Evolutionary conservation across 208 protist genomes (phyloP).

Genomic region (Trypanosoma brucei): DNA sequence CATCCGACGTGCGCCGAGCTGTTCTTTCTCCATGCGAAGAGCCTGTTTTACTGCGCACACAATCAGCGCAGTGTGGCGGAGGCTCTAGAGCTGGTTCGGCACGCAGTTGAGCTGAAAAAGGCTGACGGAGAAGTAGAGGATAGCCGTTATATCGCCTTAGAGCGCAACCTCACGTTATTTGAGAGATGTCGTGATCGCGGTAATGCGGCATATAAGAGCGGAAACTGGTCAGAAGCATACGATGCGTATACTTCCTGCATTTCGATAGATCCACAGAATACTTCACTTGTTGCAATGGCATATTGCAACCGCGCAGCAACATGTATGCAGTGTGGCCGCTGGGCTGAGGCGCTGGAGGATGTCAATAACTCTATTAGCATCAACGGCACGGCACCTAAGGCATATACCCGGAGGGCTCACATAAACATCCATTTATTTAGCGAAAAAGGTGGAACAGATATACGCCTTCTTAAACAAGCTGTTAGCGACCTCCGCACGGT

Average conservation of each 20-base stretch:
- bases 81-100: conserved; percentile 39
- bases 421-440: conserved; percentile 50
- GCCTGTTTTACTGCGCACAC: conserved; percentile 70
- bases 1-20: conserved; percentile 42
- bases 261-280: conserved; percentile 52
- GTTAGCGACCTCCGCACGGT: conserved; percentile 48
- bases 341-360: conserved; percentile 52
- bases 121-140: conserved; percentile 35
- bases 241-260: conserved; percentile 66
- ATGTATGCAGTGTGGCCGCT: conserved; percentile 63
- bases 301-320: conserved; percentile 83
- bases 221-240: conserved; percentile 51
- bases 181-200: conserved; percentile 57
- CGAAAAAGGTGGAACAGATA: conserved; percentile 15
- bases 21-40: conserved; percentile 57
- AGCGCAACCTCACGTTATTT: conserved; percentile 54
- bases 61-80: conserved; percentile 42
- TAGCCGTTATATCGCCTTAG: conserved; percentile 43
- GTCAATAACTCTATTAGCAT: conserved; percentile 37
- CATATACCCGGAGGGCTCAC: conserved; percentile 47
- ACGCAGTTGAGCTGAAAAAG: conserved; percentile 23
- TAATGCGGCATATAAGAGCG: conserved; percentile 53
- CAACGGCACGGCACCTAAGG: conserved; percentile 53
- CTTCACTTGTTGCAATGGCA: conserved; percentile 51
- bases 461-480: conserved; percentile 44